These are phyloP conservation scores for Thermothelomyces thermophilus DNA, from an alignment of 2,329 filamentous ascomycete species.

Conservation along the genomic window DNA sequence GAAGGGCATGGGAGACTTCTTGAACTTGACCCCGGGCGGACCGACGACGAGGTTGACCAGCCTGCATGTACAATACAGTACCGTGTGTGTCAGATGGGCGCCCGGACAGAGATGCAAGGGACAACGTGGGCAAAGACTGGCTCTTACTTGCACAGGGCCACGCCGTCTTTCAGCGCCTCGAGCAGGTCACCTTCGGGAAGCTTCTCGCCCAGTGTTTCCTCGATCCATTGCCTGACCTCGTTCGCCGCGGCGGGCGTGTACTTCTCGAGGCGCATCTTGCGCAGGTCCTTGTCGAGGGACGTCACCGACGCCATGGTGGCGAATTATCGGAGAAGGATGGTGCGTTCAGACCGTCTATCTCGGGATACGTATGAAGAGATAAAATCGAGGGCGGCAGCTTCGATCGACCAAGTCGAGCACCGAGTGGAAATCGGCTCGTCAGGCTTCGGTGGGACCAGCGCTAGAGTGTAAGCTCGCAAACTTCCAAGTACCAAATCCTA, in stretches of 20 bases:
- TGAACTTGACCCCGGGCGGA: slow-evolving; percentile 77
- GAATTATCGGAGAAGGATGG: neutral
- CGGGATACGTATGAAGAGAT: neutral
- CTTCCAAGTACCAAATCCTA: too few species aligned
- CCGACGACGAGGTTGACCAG: slow-evolving; percentile 75
- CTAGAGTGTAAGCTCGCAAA: neutral
- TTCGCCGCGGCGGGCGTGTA: slow-evolving; percentile 88
- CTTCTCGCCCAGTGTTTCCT: slow-evolving; percentile 67
- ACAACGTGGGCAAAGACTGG: neutral
- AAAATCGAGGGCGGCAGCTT: neutral
- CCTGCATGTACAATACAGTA: slow-evolving; percentile 10
- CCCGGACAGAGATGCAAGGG: too few species aligned
- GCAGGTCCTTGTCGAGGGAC: slow-evolving; percentile 91
- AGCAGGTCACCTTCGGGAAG: slow-evolving; percentile 71
- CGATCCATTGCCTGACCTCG: slow-evolving; percentile 81
- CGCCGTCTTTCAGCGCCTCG: slow-evolving; percentile 81
- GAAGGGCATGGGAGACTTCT: slow-evolving; percentile 90
- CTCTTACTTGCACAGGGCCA: slow-evolving; percentile 80
- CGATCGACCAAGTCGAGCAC: neutral
- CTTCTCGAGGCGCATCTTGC: slow-evolving; percentile 82
- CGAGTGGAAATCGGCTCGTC: neutral
- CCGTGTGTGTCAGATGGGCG: too few species aligned
- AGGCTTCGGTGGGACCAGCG: neutral
- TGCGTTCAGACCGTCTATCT: neutral
- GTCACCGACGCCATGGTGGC: slow-evolving; percentile 79